These are phyloP conservation scores for Scorias spongiosa DNA, from an alignment of 2,329 filamentous ascomycete genomes.

Conservation along the genomic window DNA sequence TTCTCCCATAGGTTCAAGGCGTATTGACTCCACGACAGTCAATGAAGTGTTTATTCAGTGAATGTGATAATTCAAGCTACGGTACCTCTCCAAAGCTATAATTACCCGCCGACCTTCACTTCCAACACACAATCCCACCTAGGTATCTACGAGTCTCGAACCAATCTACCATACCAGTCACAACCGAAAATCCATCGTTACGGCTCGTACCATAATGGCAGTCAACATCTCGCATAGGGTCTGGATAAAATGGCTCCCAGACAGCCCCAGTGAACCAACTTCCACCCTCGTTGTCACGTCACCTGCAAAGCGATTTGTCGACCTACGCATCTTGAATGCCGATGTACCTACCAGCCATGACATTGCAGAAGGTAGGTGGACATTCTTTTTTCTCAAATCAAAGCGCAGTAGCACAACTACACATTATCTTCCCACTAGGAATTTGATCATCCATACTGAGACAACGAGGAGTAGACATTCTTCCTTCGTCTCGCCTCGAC, in stretches of 20 bases:
- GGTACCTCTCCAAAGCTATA: too few relatives aligned
- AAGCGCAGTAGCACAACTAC: too few relatives aligned
- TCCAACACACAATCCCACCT: too few relatives aligned
- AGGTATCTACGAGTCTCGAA: too few relatives aligned
- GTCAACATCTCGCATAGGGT: constrained; percentile 40
- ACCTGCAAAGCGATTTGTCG: constrained; percentile 42
- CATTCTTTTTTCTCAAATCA: background rate
- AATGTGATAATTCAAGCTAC: too few relatives aligned
- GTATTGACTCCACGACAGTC: too few relatives aligned
- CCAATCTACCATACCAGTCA: too few relatives aligned
- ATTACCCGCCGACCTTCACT: too few relatives aligned
- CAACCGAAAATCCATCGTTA: background rate
- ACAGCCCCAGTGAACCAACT: constrained; percentile 41
- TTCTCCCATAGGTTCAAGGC: too few relatives aligned
- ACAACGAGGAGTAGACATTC: constrained; percentile 10
- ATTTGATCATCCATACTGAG: too few relatives aligned
- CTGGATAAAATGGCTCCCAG: constrained; percentile 43
- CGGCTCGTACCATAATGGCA: constrained; percentile 5
- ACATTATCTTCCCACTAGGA: too few relatives aligned
- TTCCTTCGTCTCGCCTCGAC: constrained; percentile 31
- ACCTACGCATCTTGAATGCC: constrained; percentile 38
- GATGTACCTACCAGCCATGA: background rate
- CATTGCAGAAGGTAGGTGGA: background rate
- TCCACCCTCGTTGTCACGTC: constrained; percentile 51
- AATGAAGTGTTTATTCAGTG: too few relatives aligned